Base-by-base conservation (phyloP, 108 stramenopile species). In the Cyclostephanos invisitatus region DNA sequence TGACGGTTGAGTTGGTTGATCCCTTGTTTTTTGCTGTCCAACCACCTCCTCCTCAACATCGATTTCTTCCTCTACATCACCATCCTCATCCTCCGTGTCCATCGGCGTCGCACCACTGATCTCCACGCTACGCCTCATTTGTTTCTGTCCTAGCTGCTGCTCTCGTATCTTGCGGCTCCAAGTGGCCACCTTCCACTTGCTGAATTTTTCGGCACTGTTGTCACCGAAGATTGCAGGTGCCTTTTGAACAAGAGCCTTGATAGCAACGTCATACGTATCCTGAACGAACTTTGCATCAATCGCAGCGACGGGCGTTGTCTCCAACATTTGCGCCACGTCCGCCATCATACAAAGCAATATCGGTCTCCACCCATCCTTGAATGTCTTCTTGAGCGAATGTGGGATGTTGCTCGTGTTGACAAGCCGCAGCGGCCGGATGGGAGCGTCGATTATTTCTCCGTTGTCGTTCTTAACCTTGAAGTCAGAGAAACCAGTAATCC, bases 321-420 rank as follows among this genome's bases (percentile, higher is more conserved):
- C 74, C 46, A 74, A 22, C 56, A 60, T 25, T 29, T 74, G 44
- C 20, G 57, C 65, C 42, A 74, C 48, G 46, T 53, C 58, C 42
- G 46, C 36, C 6, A 20, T 25, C 74, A 74, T 74, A 14, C 35
- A 67, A 50, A 64, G 65, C 15, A 74, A 47, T 32, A 74, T 68
- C n/a, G 74, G 74, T n/a, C 64, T 67, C 74, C 74, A 75, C 12
- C 74, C 74, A 67, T 75, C 74, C 46, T 75, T 75, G 36, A 67
- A 67, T 21, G 67, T 75, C 48, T 75, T 75, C 50, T 68, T 75
- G 57, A 67, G 37, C 11, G 66, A n/a, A 35, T 47, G 48, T 10
- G 66, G 74, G 14, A 75, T 36, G 25, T 22, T 37, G 17, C 49
- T 49, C 48, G 66, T 15, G 47, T 49, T 42, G 62, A 68, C 59